These are phyloP conservation scores for Conringia planisiliqua DNA, from an alignment of 345 rosid species.

Conservation along the genomic window DNA sequence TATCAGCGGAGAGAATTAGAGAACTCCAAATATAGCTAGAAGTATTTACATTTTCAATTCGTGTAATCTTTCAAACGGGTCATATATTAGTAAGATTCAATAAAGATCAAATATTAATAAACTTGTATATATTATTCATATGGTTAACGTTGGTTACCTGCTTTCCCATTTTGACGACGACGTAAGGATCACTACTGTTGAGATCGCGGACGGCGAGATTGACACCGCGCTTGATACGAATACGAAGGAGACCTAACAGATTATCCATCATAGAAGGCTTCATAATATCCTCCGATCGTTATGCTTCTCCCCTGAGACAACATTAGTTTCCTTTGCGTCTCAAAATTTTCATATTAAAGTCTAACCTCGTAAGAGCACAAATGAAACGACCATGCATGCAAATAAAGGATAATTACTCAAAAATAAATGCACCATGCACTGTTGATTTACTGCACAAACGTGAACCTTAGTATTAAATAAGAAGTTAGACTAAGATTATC, in stretches of 20 bases:
- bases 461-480: not conserved
- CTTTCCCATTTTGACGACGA: slow-evolving; percentile 67
- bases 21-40: too few relatives aligned
- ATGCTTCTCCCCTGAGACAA: not conserved
- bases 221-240: slow-evolving; percentile 68
- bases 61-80: not conserved
- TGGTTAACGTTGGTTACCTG: slow-evolving; percentile 44
- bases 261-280: slow-evolving; percentile 46
- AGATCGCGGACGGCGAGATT: slow-evolving; percentile 92
- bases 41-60: too few relatives aligned
- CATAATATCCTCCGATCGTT: not conserved
- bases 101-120: not conserved
- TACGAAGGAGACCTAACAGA: slow-evolving; percentile 68
- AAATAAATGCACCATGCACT: not conserved
- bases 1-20: too few relatives aligned
- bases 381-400: not conserved
- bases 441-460: not conserved
- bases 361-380: not conserved
- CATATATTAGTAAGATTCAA: not conserved
- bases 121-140: not conserved
- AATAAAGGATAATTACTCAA: not conserved
- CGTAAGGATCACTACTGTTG: slow-evolving; percentile 86
- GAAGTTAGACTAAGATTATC: too few relatives aligned
- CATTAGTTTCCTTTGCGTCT: not conserved
- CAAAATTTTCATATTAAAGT: not conserved